phyloP scores from a whole-genome alignment of 1,139 yeast genomes.

The Candida tropicalis region DNA sequence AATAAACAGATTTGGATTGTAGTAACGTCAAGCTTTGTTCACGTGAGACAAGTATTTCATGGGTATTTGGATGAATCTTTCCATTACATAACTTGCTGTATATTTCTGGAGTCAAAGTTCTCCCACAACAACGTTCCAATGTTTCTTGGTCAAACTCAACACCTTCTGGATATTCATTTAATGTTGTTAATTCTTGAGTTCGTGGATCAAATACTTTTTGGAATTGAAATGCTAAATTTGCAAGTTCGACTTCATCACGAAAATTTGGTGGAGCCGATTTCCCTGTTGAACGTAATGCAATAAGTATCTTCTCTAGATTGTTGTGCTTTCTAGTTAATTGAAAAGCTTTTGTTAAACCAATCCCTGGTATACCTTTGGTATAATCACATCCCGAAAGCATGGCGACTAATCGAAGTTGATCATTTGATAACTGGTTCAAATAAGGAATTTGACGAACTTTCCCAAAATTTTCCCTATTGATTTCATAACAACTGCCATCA shows the following conservation, averaged over 20 bases:
- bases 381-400: slow-evolving; percentile 95
- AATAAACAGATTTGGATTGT: slow-evolving; percentile 28
- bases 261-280: slow-evolving; percentile 63
- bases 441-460: slow-evolving; percentile 49
- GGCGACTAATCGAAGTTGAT: slow-evolving; percentile 75
- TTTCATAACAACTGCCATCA: slow-evolving; percentile 72
- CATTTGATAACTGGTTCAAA: slow-evolving; percentile 48
- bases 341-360: slow-evolving; percentile 83
- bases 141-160: slow-evolving; percentile 33
- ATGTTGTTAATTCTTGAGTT: slow-evolving; percentile 48
- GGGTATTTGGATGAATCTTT: slow-evolving; percentile 64
- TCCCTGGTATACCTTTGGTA: slow-evolving; percentile 78
- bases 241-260: slow-evolving; percentile 60
- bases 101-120: slow-evolving; percentile 43
- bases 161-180: slow-evolving; percentile 57
- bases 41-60: slow-evolving; percentile 46
- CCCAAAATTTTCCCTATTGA: slow-evolving; percentile 55
- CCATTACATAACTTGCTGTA: slow-evolving; percentile 68
- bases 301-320: slow-evolving; percentile 56
- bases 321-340: slow-evolving; percentile 54
- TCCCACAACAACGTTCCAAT: slow-evolving; percentile 67
- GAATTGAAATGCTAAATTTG: slow-evolving; percentile 78
- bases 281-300: slow-evolving; percentile 64
- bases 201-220: slow-evolving; percentile 85
- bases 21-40: slow-evolving; percentile 37